A percentile compares a stretch with the other conserved stretches of the same genome.
Evolutionary conservation across 257 asterid species (phyloP).

Genomic region (Salvia rosmarinus): DNA sequence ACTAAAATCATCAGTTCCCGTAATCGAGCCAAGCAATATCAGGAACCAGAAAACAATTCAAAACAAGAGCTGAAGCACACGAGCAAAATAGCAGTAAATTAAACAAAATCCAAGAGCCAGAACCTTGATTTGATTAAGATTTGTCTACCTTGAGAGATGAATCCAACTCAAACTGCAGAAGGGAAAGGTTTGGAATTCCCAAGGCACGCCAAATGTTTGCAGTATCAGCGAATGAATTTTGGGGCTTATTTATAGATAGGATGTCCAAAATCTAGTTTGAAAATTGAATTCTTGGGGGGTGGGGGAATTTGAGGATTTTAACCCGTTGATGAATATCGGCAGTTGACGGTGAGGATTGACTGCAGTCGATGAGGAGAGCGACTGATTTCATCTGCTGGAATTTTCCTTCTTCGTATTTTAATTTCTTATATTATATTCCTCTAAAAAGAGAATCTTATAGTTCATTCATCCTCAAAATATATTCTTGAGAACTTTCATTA

Average conservation of each 20-base stretch:
- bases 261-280: neutral
- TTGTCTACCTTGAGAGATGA: constrained; percentile 34
- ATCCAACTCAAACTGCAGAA: constrained; percentile 30
- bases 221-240: constrained; percentile 7
- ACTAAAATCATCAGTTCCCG: neutral
- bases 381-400: constrained; percentile 6
- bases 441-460: no score
- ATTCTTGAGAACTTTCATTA: no score
- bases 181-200: constrained; percentile 1
- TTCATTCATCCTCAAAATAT: no score
- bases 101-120: constrained; percentile 16
- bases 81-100: neutral
- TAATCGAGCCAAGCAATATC: neutral
- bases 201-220: constrained; percentile 35
- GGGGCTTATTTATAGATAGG: constrained; percentile 44
- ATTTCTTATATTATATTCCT: no score
- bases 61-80: neutral
- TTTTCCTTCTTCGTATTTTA: neutral
- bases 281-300: constrained; percentile 7
- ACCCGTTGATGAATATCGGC: constrained; percentile 35
- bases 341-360: constrained; percentile 29
- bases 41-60: constrained; percentile 1
- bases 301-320: neutral
- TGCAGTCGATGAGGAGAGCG: constrained; percentile 42
- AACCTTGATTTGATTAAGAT: constrained; percentile 4